These are phyloP conservation scores for Graphilbum fragrans DNA, from an alignment of 2,329 filamentous ascomycete genomes.

Conservation along the genomic window DNA sequence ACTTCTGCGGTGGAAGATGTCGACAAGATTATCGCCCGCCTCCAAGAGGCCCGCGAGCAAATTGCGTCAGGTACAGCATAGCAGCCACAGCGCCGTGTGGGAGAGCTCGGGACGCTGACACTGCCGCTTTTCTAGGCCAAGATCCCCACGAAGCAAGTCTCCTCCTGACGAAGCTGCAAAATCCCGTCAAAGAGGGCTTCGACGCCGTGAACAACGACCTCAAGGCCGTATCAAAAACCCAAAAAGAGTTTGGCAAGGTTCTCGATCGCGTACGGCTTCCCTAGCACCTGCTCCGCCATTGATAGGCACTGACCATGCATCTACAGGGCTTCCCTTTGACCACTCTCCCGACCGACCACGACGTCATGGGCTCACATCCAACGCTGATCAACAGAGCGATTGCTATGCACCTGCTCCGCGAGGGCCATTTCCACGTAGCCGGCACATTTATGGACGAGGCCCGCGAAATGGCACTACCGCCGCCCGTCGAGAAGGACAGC, in stretches of 20 bases:
- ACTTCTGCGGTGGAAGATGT: conserved; percentile 65
- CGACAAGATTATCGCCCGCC: conserved; percentile 67
- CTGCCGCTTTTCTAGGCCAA: conserved; percentile 19
- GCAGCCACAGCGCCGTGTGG: too few species aligned
- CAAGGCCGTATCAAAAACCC: conserved; percentile 69
- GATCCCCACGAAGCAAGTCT: conserved; percentile 61
- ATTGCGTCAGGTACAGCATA: conserved; percentile 65
- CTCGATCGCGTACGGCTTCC: conserved; percentile 60
- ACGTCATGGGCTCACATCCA: conserved; percentile 64
- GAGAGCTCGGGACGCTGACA: conserved; percentile 2
- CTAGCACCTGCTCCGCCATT: background rate
- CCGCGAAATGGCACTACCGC: conserved; percentile 11
- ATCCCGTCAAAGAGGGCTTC: conserved; percentile 69
- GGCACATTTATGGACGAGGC: conserved; percentile 72
- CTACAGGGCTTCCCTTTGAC: conserved; percentile 29
- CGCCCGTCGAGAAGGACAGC: conserved; percentile 9
- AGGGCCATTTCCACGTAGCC: conserved; percentile 85
- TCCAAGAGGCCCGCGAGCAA: conserved; percentile 60
- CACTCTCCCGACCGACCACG: conserved; percentile 64
- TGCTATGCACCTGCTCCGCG: conserved; percentile 88
- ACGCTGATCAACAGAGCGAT: conserved; percentile 83
- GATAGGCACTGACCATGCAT: too few species aligned
- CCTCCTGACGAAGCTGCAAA: conserved; percentile 74
- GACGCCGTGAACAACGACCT: conserved; percentile 70
- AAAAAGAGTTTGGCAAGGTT: conserved; percentile 74